Evolutionary conservation across 768 basidiomycete genomes (phyloP), one percentile per base, ranked within the genome.

Genomic region (Rhodosporidiobolus odoratus): DNA sequence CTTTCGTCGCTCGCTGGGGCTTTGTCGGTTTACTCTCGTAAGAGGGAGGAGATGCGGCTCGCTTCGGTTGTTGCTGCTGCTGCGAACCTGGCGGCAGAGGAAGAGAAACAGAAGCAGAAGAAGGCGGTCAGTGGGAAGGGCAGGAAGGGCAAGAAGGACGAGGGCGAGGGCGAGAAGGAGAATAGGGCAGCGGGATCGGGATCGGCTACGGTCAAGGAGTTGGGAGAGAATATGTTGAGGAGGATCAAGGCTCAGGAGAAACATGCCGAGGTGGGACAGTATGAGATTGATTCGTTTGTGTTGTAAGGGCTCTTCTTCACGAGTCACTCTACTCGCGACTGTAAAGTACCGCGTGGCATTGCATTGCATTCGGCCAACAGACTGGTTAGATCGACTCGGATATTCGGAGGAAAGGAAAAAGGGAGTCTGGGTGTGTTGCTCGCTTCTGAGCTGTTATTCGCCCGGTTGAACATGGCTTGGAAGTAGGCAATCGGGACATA

Each of bases 171-270:
- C 7, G 30, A 47, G 40, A 35, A 37, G 50, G 30, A 38, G 12
- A 16, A 32, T 13, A 6, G 21, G 53, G n/a, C 43, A n/a, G 30
- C 30, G 13, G 52, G 8, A 3, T 27, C 30, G 9, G 19, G 58
- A 37, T 48, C 37, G 34, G 53, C 50, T 43, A 43, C 37, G 25
- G 71, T 65, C 37, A 67, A 64, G 62, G 47, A 65, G 48, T 67
- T 64, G 25, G 71, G 66, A 23, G 69, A 66, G 60, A 43, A 43
- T 25, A 71, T 74, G 73, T 63, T 65, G 47, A 60, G 48, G 59
- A 54, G 73, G 58, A 54, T 70, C 41, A 57, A 40, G 54, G 73
- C 73, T 45, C 69, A 71, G 62, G 73, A 74, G 69, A 65, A 68
- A 56, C 73, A 74, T 27, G 66, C 66, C 13, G 69, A 65, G 60